Evolutionary conservation across 805 yeast genomes (phyloP), one percentile per base, ranked within the genome.

Genomic region (Ogataea pini): DNA sequence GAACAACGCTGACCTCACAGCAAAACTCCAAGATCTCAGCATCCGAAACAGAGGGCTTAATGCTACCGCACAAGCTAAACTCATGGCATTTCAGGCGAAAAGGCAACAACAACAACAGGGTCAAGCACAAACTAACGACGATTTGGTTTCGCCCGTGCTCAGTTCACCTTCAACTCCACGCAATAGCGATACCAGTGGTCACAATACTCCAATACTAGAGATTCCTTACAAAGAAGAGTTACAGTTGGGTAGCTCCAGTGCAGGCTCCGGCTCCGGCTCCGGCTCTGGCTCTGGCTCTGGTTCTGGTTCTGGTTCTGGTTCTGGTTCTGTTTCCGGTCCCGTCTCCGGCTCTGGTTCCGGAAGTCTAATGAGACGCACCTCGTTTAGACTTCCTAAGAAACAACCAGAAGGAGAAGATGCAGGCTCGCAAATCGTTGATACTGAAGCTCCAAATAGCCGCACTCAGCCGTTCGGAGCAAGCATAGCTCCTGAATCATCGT

Each of bases 31-130:
- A 22, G 64, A 60, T 37, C 44, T 59, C 19, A 56, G 58, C 32
- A 54, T 60, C 45, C 64, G 59, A 36, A 58, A 52, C 29, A 63
- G 73, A 28, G 66, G 71, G 12, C 71, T 85, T 43, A 82, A 78
- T 58, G 84, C 94, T 9, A 92, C 87, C 53, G 78, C 89, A 34
- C 97, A 90, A 65, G 97, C 96, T 1, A 75, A 94, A 54, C 76
- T 91, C 31, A 70, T 86, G 64, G 96, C 96, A 0, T 87, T 91
- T 59, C 97, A 90, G 65, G 89, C 88, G 54, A 82, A 85, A 60
- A 78, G 97, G 56, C 83, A 81, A 49, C 69, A 63, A 44, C 63
- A 62, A 46, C 58, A 51, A 36, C 55, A 45, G 28, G 54, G 48
- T 20, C 49, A 42, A 32, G 38, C 36, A 18, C 42, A 25, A 17